phyloP scores from a whole-genome alignment of 1,139 yeast genomes.

The Candida freyschussii region DNA sequence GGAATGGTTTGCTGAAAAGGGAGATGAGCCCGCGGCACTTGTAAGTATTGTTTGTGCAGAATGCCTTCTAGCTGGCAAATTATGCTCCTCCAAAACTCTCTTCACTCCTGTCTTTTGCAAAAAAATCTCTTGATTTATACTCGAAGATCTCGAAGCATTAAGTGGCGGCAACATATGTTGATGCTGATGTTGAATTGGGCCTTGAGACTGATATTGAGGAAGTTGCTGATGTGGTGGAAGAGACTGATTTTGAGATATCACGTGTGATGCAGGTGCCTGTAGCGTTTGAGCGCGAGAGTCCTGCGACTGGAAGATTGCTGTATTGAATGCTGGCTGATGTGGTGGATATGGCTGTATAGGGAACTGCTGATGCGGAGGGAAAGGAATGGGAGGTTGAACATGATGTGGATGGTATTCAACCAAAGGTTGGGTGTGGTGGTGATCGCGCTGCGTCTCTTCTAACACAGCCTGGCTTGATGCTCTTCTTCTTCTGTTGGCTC shows the following conservation, averaged over 20 bases:
- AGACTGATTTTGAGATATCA: constrained; percentile 2
- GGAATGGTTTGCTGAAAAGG: constrained; percentile 17
- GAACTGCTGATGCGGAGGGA: constrained; percentile 4
- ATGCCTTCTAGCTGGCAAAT: constrained; percentile 24
- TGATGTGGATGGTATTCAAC: constrained; percentile 1
- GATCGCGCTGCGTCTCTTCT: constrained; percentile 9
- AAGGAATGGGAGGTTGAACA: constrained; percentile 3
- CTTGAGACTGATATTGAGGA: constrained; percentile 10
- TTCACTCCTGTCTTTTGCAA: constrained; percentile 25
- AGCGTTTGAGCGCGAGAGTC: constrained; percentile 4
- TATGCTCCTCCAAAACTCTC: constrained; percentile 25
- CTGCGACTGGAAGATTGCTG: constrained; percentile 15
- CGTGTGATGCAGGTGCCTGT: constrained; percentile 1
- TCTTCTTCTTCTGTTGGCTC: constrained; percentile 64
- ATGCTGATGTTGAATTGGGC: constrained; percentile 8
- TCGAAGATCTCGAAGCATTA: constrained; percentile 18
- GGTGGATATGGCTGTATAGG: constrained; percentile 4
- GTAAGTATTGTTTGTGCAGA: constrained; percentile 25
- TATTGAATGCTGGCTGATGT: constrained; percentile 17
- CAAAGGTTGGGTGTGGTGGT: constrained; percentile 10
- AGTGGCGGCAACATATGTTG: constrained; percentile 19
- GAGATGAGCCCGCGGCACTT: constrained; percentile 20
- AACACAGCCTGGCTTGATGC: constrained; percentile 20
- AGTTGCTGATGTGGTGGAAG: constrained; percentile 6
- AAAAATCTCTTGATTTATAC: constrained; percentile 22